Evolutionary conservation across 805 yeast genomes (phyloP).

Genomic region (Candida koratica): DNA sequence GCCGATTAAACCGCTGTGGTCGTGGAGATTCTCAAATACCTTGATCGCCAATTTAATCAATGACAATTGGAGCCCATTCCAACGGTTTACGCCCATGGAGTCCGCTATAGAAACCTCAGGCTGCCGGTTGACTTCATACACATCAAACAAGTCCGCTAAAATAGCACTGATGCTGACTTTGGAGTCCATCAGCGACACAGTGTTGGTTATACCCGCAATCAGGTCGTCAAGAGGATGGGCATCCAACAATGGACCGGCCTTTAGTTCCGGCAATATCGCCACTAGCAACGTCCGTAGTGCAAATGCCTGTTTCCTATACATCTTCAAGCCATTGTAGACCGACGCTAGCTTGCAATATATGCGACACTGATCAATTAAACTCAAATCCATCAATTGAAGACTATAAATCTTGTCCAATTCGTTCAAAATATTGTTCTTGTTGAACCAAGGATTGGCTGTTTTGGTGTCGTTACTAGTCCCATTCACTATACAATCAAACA

Average conservation of each 20-base stretch:
- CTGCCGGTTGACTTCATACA: slow-evolving; percentile 50
- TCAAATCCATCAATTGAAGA: slow-evolving; percentile 33
- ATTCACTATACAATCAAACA: slow-evolving; percentile 42
- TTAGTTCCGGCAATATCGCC: slow-evolving; percentile 42
- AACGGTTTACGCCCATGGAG: slow-evolving; percentile 30
- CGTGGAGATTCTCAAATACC: slow-evolving; percentile 51
- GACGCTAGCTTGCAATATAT: slow-evolving; percentile 65
- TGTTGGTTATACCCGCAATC: background rate
- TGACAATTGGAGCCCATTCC: slow-evolving; percentile 57
- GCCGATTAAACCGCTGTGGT: slow-evolving; percentile 33
- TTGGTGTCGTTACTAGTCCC: background rate
- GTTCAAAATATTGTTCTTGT: slow-evolving; percentile 39
- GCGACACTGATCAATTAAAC: slow-evolving; percentile 51
- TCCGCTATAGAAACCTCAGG: slow-evolving; percentile 22
- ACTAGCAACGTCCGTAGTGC: slow-evolving; percentile 62
- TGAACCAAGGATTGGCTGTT: slow-evolving; percentile 16
- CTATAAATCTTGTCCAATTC: slow-evolving; percentile 35
- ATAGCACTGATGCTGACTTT: slow-evolving; percentile 6
- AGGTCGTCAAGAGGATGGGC: background rate
- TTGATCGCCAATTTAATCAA: slow-evolving; percentile 49
- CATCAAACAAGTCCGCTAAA: slow-evolving; percentile 32
- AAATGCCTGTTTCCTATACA: slow-evolving; percentile 65
- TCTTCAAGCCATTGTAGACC: slow-evolving; percentile 57
- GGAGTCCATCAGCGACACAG: background rate
- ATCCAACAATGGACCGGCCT: slow-evolving; percentile 8